Evolutionary conservation across 768 basidiomycete species (phyloP).

Genomic region (Lentinus brumalis): DNA sequence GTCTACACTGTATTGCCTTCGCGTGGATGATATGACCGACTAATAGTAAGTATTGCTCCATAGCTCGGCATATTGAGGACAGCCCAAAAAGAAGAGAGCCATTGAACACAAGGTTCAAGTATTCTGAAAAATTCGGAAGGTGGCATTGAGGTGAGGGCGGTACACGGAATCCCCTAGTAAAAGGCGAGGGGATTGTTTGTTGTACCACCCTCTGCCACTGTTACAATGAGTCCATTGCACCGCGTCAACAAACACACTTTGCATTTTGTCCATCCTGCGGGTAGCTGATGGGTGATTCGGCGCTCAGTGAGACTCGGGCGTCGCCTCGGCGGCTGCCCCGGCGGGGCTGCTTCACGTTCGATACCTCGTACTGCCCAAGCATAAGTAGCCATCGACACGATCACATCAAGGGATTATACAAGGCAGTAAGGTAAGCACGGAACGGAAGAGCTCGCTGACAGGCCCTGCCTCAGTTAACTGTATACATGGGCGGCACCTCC

Average conservation of each 20-base stretch:
- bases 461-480: background rate
- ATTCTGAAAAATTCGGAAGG: slow-evolving; percentile 19
- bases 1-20: background rate
- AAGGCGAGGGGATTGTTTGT: slow-evolving; percentile 28
- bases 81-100: background rate
- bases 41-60: too few relatives aligned
- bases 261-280: slow-evolving; percentile 15
- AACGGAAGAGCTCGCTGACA: background rate
- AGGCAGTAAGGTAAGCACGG: too few relatives aligned
- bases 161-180: slow-evolving; percentile 30
- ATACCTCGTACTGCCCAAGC: too few relatives aligned
- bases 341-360: too few relatives aligned
- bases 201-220: slow-evolving; percentile 21
- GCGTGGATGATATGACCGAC: too few relatives aligned
- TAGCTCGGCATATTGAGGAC: too few relatives aligned
- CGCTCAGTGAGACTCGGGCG: background rate
- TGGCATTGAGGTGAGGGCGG: slow-evolving; percentile 18
- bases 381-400: too few relatives aligned
- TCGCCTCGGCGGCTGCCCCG: too few relatives aligned
- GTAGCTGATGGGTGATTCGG: background rate
- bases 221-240: background rate
- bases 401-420: too few relatives aligned
- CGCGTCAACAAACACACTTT: background rate
- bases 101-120: slow-evolving; percentile 17
- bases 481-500: slow-evolving; percentile 14